Conservation (phyloP, 176 grass and related monocot species). For the Puccinellia tenuiflora region DNA sequence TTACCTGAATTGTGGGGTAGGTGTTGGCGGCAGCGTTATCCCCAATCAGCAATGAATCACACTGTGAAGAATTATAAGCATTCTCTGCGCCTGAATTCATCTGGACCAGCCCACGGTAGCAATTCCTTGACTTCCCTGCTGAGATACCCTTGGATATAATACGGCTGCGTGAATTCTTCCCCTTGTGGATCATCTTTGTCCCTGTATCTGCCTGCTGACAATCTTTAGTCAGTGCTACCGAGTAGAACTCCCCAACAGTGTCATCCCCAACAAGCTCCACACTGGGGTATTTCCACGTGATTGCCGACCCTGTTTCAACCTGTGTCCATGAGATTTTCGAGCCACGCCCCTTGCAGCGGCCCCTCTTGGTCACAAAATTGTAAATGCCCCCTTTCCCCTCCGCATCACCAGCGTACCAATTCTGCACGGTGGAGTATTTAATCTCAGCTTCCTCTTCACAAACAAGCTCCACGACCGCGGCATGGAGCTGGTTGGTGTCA, state of each 20-base stretch:
- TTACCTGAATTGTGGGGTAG: constrained; percentile 92
- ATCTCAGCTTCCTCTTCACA: constrained; percentile 83
- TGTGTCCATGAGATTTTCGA: constrained; percentile 97
- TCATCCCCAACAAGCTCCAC: constrained; percentile 77
- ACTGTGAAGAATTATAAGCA: constrained; percentile 88
- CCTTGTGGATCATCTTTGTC: constrained; percentile 94
- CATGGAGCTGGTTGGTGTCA: constrained; percentile 86
- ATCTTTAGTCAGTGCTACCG: constrained; percentile 89
- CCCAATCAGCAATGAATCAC: constrained; percentile 98
- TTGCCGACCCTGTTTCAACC: constrained; percentile 95
- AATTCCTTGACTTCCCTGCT: constrained; percentile 92
- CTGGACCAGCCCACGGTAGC: constrained; percentile 90
- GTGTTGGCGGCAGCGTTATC: constrained; percentile 93
- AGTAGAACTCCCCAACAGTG: constrained; percentile 92
- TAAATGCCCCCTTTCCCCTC: constrained; percentile 84
- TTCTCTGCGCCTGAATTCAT: constrained; percentile 67
- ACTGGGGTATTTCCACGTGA: constrained; percentile 97
- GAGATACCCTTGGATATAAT: constrained; percentile 98
- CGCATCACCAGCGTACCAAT: constrained; percentile 92
- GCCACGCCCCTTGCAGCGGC: constrained; percentile 57
- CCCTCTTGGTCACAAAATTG: constrained; percentile 97
- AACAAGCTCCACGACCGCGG: constrained; percentile 84
- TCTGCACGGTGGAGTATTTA: constrained; percentile 95
- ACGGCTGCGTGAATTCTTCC: constrained; percentile 78
- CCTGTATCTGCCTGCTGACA: constrained; percentile 90